Evolutionary conservation across 1,139 yeast species (phyloP), one percentile per base, ranked within the genome.

Genomic region (Candida sp.): DNA sequence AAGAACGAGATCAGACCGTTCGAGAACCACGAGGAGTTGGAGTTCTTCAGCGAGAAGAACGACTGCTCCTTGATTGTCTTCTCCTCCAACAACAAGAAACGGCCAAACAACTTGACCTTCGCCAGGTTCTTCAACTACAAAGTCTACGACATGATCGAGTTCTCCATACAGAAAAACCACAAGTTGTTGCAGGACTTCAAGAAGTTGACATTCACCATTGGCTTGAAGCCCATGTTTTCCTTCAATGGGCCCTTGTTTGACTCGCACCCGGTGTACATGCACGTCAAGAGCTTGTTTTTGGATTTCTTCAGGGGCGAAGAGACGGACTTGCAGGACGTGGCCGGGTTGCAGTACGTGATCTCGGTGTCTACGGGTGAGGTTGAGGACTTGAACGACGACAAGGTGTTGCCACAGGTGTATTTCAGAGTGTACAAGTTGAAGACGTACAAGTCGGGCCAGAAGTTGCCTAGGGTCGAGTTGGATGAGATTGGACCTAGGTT

Each of bases 401-500:
- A 69, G 43, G 62, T 62, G 41, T 78, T 92, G 57, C 98, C 99
- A 11, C 72, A 81, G 51, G 88, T 96, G 43, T 82, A 91, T 65
- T 93, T 94, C 80, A 84, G 99, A 72, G 98, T 92, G 27, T 94
- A 94, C 70, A 85, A 88, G 64, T 75, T 96, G 61, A 90, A 88
- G 67, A 86, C 98, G 3, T 88, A 72, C 69, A 85, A 81, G 67
- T 86, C 93, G 56, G 94, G 91, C 46, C 96, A 94, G 64, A 91
- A 90, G 67, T 80, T 91, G 50, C 99, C 99, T 49, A 82, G 99
- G 67, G 93, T 94, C 32, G 99, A 94, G 72, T 76, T 94, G 48
- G 96, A 89, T 54, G 99, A 94, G 71, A 88, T 91, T 60, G 99
- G 99, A 1, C 99, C 99, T 51, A 82, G 99, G 62, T 80, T 96